A percentile compares a stretch with the other conserved stretches of the same genome.
phyloP scores from a whole-genome alignment of 2,329 filamentous ascomycete genomes.

The Fusarium neocosmosporiellum region DNA sequence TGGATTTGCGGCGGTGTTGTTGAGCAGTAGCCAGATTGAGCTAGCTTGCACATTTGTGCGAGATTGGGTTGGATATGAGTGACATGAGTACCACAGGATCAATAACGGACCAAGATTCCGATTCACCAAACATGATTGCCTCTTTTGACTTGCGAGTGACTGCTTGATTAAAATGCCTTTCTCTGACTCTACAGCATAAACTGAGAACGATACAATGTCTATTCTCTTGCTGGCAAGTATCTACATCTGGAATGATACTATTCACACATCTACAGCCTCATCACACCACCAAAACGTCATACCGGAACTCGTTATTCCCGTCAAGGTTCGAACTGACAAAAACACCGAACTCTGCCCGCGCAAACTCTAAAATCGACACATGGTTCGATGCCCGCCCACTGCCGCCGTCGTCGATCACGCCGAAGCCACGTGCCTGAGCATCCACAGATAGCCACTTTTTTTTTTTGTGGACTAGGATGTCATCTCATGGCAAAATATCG shows the following conservation, averaged over 20 bases:
- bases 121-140: slow-evolving; percentile 7
- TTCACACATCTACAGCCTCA: neutral
- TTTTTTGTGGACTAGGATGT: neutral
- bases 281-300: neutral
- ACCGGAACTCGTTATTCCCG: neutral
- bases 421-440: neutral
- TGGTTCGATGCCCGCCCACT: neutral
- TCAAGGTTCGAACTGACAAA: neutral
- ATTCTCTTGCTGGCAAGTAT: neutral
- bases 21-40: slow-evolving; percentile 37
- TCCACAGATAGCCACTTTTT: neutral
- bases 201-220: neutral
- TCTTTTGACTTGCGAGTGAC: neutral
- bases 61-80: slow-evolving; percentile 36
- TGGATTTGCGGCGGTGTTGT: slow-evolving; percentile 40
- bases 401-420: neutral
- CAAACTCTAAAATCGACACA: neutral
- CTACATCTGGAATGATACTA: neutral
- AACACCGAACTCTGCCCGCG: neutral
- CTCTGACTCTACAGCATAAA: neutral
- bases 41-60: slow-evolving; percentile 38
- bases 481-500: neutral
- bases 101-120: slow-evolving; percentile 40
- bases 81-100: slow-evolving; percentile 42
- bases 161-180: neutral